phyloP scores from a whole-genome alignment of 768 basidiomycete species.

The Sporobolomyces pararoseus region DNA sequence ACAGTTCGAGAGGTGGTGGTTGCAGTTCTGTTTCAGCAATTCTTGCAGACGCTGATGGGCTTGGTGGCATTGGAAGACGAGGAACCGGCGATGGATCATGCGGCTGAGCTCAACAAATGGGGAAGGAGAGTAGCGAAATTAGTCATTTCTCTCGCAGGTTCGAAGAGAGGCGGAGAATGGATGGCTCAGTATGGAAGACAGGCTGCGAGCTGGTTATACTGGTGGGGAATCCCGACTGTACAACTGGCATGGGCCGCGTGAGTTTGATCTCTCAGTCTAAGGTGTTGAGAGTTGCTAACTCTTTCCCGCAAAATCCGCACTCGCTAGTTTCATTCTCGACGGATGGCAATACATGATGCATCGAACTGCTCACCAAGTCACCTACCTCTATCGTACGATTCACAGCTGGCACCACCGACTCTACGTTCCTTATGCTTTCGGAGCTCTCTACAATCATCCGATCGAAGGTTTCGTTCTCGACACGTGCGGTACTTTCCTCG shows the following conservation, averaged over 20 bases:
- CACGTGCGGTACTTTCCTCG: constrained; percentile 70
- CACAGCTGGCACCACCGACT: constrained; percentile 94
- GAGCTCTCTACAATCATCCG: constrained; percentile 95
- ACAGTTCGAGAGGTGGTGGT: constrained; percentile 66
- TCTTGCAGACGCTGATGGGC: constrained; percentile 74
- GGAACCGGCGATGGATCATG: constrained; percentile 12
- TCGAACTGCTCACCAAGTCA: constrained; percentile 71
- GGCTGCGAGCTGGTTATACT: constrained; percentile 68
- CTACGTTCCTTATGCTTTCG: constrained; percentile 94
- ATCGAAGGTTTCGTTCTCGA: constrained; percentile 90
- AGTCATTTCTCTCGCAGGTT: constrained; percentile 53
- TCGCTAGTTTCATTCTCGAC: constrained; percentile 78
- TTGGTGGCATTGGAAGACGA: constrained; percentile 62
- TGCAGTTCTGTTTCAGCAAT: constrained; percentile 82
- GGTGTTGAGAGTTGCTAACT: too few relatives aligned
- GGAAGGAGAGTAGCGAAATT: constrained; percentile 50
- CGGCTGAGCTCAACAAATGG: constrained; percentile 30
- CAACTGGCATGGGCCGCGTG: constrained; percentile 80
- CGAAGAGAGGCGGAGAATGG: constrained; percentile 50
- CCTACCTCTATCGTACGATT: constrained; percentile 81
- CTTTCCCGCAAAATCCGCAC: background rate
- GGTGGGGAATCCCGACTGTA: constrained; percentile 79
- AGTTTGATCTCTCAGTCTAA: constrained; percentile 46
- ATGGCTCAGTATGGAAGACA: constrained; percentile 50
- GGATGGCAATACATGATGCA: constrained; percentile 98